Base-by-base conservation (phyloP, 768 basidiomycete species). In the Suillus bovinus region DNA sequence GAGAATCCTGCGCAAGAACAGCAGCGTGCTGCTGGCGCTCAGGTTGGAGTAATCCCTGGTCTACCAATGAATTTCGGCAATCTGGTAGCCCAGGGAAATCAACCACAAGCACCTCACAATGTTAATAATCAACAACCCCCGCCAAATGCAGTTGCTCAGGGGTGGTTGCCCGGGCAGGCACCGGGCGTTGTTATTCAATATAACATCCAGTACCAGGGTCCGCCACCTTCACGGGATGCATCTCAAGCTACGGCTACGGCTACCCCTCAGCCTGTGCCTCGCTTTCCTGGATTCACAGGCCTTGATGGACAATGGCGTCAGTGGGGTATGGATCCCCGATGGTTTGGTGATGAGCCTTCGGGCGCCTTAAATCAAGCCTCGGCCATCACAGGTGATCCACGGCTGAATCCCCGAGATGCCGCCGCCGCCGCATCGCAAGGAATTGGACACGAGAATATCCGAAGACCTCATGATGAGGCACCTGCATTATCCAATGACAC, bases 361-460 rank as follows among this genome's bases (percentile, higher is more conserved):
- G 55, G 38, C 4, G 17, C 24, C 27, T 39, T 27, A 47, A 53
- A 17, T 67, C 59, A n/a, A 64, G 33, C 46, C 27, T 50, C 49
- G 8, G 17, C 16, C 60, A 53, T 39, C 60, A 9, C 38, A 42
- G 27, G 44, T 49, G 42, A 33, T 60, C 64, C 5, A 36, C 67
- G 38, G 50, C 63, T 70, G 56, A 73, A 77, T 39, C 79, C 84
- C 17, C 67, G 80, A 63, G 80, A 81, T 2, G 90, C 91, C 24
- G 87, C 86, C 41, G 78, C 80, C 42, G 91, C 92, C 14, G 89
- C 90, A 4, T 66, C 90, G 63, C 82, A 83, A 63, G 81, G 90
- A 61, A 71, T 79, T 29, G 69, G 63, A 13, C 17, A 39, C 36
- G 20, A 39, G 24, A 56, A 27, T 39, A 39, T 27, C 38, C 17